Percentiles rank a stretch among this genome's conserved stretches.
These are phyloP conservation scores for Agastache rugosa DNA, from an alignment of 257 asterid species.

Conservation along the genomic window DNA sequence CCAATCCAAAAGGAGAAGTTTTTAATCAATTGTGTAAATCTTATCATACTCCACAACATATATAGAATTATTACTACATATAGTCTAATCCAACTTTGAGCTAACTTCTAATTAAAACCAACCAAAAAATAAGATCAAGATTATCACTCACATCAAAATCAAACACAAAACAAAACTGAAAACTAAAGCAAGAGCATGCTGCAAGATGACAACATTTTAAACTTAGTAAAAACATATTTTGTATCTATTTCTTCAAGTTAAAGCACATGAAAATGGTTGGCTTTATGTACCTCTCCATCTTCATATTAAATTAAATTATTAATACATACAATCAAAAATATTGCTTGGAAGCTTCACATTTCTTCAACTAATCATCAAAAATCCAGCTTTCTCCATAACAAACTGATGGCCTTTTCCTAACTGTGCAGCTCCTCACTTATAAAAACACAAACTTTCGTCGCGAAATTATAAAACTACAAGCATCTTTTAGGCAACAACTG, in stretches of 20 bases:
- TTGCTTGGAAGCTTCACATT: slow-evolving; percentile 44
- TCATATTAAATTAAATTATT: neutral
- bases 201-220: slow-evolving; percentile 16
- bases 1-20: no score
- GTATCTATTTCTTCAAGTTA: slow-evolving; percentile 38
- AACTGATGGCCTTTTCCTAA: slow-evolving; percentile 41
- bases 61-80: no score
- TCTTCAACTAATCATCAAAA: slow-evolving; percentile 33
- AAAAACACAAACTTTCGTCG: slow-evolving; percentile 20
- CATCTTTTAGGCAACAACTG: neutral
- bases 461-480: neutral
- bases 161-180: neutral
- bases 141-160: neutral
- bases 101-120: neutral
- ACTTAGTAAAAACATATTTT: neutral
- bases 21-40: no score
- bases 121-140: neutral
- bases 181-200: slow-evolving; percentile 23
- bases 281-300: slow-evolving; percentile 43
- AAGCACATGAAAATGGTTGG: slow-evolving; percentile 44
- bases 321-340: slow-evolving; percentile 24
- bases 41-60: no score
- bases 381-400: slow-evolving; percentile 32
- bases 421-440: slow-evolving; percentile 16
- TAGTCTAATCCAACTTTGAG: neutral